These are phyloP conservation scores for Ganoderma resinaceum DNA, from an alignment of 1,284 basidiomycete species.

Conservation along the genomic window DNA sequence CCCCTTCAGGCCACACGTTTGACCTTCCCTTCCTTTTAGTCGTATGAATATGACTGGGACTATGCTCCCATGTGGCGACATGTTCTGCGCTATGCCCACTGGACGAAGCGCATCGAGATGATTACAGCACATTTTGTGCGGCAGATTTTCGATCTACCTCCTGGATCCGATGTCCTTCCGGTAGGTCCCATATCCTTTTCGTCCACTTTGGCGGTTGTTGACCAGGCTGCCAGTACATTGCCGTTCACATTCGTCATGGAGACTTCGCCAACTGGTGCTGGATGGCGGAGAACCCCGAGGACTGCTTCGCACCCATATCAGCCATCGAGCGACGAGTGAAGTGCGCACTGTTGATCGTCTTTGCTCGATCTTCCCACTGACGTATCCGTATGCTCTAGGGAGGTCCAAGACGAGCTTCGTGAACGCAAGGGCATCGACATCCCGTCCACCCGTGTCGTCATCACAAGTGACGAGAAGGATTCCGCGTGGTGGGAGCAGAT, in stretches of 20 bases:
- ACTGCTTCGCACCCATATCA: constrained; percentile 68
- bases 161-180: constrained; percentile 47
- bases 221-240: constrained; percentile 55
- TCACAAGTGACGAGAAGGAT: constrained; percentile 77
- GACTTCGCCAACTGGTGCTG: constrained; percentile 65
- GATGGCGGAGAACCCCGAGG: constrained; percentile 47
- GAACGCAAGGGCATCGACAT: constrained; percentile 57
- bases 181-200: constrained; percentile 38
- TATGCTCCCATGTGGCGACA: constrained; percentile 58
- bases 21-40: constrained; percentile 32
- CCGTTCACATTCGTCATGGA: constrained; percentile 67
- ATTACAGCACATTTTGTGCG: constrained; percentile 51
- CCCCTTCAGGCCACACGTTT: background rate
- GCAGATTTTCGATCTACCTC: constrained; percentile 46
- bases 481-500: constrained; percentile 72
- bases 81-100: constrained; percentile 53
- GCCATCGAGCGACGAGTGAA: constrained; percentile 63
- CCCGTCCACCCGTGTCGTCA: constrained; percentile 58
- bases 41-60: constrained; percentile 52
- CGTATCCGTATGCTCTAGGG: constrained; percentile 37
- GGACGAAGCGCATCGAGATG: constrained; percentile 46
- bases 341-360: constrained; percentile 23
- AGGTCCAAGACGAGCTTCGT: constrained; percentile 63
- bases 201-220: constrained; percentile 11
- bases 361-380: background rate